Conservation (phyloP, 495 filamentous ascomycete species). For the Lasiosphaeris hirsuta region DNA sequence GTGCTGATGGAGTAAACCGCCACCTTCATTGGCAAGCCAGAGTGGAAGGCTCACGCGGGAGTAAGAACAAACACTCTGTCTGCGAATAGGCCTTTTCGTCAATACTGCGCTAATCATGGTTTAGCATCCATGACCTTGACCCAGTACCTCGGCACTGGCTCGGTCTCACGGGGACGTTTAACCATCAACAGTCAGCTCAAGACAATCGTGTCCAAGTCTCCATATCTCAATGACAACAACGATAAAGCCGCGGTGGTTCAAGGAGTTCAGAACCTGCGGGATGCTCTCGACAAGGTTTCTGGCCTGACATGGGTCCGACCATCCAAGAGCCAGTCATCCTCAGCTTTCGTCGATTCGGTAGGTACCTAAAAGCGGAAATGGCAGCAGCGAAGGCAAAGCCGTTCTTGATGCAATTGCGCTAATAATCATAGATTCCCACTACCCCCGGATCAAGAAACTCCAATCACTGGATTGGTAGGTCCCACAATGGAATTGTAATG, state of each 20-base stretch:
- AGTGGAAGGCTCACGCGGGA: slow-evolving; percentile 46
- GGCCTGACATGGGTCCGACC: slow-evolving; percentile 52
- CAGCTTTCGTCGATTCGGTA: slow-evolving; percentile 47
- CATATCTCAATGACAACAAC: slow-evolving; percentile 45
- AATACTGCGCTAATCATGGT: too few species aligned
- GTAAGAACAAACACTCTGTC: neutral
- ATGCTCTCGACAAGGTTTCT: slow-evolving; percentile 46
- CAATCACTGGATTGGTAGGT: slow-evolving; percentile 59
- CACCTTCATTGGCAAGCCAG: slow-evolving; percentile 60
- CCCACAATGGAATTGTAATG: neutral
- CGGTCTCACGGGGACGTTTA: slow-evolving; percentile 53
- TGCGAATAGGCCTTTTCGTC: too few species aligned
- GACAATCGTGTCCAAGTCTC: slow-evolving; percentile 47
- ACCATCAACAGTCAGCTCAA: slow-evolving; percentile 51
- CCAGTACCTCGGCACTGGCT: slow-evolving; percentile 58
- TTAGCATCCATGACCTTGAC: slow-evolving; percentile 49
- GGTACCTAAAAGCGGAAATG: neutral
- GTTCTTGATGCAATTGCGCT: neutral
- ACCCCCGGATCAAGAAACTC: slow-evolving; percentile 53
- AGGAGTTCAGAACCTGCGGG: slow-evolving; percentile 55
- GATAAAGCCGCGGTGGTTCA: slow-evolving; percentile 43
- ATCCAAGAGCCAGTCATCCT: slow-evolving; percentile 43
- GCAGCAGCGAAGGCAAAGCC: too few species aligned
- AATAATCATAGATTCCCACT: slow-evolving; percentile 28
- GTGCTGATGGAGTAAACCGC: slow-evolving; percentile 56